Conservation (phyloP, 2,329 filamentous ascomycete genomes). For the Talaromyces sp. region DNA sequence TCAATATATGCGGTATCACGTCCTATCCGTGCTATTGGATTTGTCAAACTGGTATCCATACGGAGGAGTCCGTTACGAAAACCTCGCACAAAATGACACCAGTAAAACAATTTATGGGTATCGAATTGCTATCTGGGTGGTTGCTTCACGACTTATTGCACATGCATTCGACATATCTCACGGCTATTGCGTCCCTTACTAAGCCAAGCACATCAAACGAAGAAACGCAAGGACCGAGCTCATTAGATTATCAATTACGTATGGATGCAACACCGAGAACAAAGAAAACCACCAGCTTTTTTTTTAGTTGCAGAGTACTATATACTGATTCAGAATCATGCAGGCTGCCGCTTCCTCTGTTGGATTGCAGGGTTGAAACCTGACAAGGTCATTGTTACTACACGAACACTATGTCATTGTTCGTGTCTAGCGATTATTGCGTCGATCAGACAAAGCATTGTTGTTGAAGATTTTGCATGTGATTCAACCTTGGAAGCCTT, state of each 20-base stretch:
- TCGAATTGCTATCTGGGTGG: background rate
- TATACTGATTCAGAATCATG: background rate
- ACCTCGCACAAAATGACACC: background rate
- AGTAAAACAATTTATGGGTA: background rate
- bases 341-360: background rate
- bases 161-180: background rate
- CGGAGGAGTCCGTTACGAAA: background rate
- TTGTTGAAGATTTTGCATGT: background rate
- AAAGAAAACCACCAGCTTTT: background rate
- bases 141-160: background rate
- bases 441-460: background rate
- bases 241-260: background rate
- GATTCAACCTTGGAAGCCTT: no score
- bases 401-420: background rate
- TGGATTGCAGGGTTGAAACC: background rate
- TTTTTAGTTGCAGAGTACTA: background rate
- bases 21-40: background rate
- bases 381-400: background rate
- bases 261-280: background rate
- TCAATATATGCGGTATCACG: background rate
- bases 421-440: background rate
- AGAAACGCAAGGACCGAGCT: background rate
- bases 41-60: background rate
- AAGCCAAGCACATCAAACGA: background rate
- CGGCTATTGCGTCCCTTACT: background rate